phyloP scores from a whole-genome alignment of 495 filamentous ascomycete species.

The Penicillium egyptiacum region DNA sequence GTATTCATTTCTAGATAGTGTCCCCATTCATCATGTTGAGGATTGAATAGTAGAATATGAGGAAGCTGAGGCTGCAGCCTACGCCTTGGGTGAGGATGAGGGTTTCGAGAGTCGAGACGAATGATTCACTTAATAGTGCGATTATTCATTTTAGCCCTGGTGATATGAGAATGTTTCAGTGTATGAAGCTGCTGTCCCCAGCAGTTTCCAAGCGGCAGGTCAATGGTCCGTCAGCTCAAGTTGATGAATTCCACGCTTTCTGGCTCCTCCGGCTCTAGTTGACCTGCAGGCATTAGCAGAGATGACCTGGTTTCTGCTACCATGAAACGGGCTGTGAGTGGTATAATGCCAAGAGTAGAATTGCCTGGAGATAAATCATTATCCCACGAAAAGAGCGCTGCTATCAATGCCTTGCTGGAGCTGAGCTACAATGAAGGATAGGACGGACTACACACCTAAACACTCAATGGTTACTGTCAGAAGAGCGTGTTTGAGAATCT shows the following conservation, averaged over 20 bases:
- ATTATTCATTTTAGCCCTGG: not conserved
- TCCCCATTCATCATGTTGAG: not conserved
- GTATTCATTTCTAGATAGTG: too few species aligned
- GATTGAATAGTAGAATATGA: not conserved
- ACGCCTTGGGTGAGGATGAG: not conserved
- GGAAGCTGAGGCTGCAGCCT: not conserved
- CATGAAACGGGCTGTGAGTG: not conserved
- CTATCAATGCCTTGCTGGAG: not conserved
- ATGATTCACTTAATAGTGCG: not conserved
- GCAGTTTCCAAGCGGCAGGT: not conserved
- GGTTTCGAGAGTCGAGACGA: not conserved
- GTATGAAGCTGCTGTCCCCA: not conserved
- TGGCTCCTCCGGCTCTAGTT: not conserved
- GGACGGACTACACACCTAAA: too few species aligned
- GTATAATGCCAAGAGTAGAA: not conserved
- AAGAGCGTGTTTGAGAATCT: not conserved
- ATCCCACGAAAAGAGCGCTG: not conserved
- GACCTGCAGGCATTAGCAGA: not conserved
- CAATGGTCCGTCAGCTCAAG: not conserved
- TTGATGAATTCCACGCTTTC: not conserved
- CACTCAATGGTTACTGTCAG: too few species aligned
- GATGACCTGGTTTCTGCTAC: not conserved
- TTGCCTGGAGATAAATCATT: not conserved
- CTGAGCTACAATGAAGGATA: not conserved
- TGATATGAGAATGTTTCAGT: too few species aligned